Percentiles rank a stretch among this genome's conserved stretches.
phyloP scores from a whole-genome alignment of 805 yeast genomes.

The Priceomyces fermenticarens region DNA sequence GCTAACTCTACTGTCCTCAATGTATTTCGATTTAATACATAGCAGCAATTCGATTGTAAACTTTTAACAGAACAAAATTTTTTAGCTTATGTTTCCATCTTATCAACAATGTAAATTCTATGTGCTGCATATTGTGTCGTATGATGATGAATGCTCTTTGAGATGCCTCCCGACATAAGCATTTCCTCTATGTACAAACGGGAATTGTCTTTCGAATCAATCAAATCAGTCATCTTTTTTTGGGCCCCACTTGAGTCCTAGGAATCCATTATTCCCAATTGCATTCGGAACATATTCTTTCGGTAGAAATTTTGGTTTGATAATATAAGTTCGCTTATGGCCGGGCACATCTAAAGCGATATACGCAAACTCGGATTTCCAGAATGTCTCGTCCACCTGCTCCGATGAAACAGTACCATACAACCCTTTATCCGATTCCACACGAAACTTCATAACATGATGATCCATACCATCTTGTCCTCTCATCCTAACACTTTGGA shows the following conservation, averaged over 20 bases:
- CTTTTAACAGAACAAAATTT: no score
- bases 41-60: no score
- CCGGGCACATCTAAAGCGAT: conserved; percentile 77
- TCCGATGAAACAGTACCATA: conserved; percentile 77
- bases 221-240: conserved; percentile 41
- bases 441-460: conserved; percentile 79
- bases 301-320: conserved; percentile 55
- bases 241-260: conserved; percentile 88
- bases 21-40: no score
- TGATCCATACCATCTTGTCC: conserved; percentile 81
- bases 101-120: no score
- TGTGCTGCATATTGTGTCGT: no score
- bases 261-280: conserved; percentile 51
- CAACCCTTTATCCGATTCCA: conserved; percentile 61
- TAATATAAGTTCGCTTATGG: conserved; percentile 61
- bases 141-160: no score
- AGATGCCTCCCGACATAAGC: no score
- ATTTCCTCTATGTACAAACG: no score
- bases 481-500: conserved; percentile 60
- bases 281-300: conserved; percentile 39
- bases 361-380: conserved; percentile 67
- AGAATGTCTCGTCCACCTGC: conserved; percentile 66
- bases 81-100: no score
- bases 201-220: neutral
- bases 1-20: no score